phyloP scores from a whole-genome alignment of 2,329 filamentous ascomycete species.

The Nothomitra cinnamomea region DNA sequence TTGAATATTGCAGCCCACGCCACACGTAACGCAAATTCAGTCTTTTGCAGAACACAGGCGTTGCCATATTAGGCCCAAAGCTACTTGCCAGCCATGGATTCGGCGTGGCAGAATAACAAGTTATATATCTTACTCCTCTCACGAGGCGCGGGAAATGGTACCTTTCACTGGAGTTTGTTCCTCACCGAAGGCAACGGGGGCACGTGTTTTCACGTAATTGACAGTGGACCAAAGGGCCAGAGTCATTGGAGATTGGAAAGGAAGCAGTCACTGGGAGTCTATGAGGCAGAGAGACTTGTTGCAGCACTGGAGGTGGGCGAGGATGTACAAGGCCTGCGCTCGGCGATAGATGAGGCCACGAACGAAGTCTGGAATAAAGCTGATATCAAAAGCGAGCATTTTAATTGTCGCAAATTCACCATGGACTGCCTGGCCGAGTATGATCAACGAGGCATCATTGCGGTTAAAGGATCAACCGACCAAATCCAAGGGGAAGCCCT shows the following conservation, averaged over 20 bases:
- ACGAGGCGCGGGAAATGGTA: neutral
- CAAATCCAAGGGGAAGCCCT: slow-evolving; percentile 1
- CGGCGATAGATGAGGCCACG: slow-evolving; percentile 3
- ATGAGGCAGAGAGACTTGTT: neutral
- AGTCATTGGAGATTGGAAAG: slow-evolving; percentile 1
- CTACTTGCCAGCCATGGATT: neutral
- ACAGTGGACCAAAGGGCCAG: neutral
- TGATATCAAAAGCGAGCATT: neutral
- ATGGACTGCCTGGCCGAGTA: slow-evolving; percentile 3
- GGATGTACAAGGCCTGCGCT: neutral
- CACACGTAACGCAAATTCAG: neutral
- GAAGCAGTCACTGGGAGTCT: neutral
- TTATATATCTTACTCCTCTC: slow-evolving; percentile 1
- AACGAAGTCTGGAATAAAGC: slow-evolving; percentile 2
- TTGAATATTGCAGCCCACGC: neutral
- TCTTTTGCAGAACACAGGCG: neutral
- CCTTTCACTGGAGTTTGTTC: slow-evolving; percentile 2
- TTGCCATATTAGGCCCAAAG: neutral
- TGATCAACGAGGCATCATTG: slow-evolving; percentile 1
- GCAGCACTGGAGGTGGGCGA: slow-evolving; percentile 1
- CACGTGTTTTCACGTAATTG: neutral
- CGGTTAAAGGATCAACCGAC: neutral
- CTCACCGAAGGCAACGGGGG: neutral
- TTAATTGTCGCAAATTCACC: neutral
- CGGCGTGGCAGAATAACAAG: slow-evolving; percentile 1